Evolutionary conservation across 169 alveolate genomes (phyloP).

Genomic region (Plasmodium berghei): DNA sequence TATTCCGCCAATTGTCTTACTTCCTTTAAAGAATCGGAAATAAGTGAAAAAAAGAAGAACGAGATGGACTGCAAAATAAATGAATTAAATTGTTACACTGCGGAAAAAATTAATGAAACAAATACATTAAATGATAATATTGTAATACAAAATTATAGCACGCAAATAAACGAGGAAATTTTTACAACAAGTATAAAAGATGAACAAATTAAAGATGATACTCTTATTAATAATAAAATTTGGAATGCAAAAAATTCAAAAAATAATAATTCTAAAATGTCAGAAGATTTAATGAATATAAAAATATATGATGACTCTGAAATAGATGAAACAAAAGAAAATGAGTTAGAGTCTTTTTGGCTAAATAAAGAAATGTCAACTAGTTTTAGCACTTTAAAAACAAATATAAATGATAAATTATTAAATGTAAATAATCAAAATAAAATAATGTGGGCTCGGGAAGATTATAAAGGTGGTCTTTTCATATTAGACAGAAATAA

Average conservation of each 20-base stretch:
- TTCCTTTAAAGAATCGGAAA: too few species aligned
- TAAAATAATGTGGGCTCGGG: conserved; percentile 1
- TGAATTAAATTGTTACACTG: too few species aligned
- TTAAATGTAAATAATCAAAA: conserved; percentile 5
- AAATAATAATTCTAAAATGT: conserved; percentile 2
- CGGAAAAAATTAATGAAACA: too few species aligned
- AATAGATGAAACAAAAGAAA: conserved; percentile 54
- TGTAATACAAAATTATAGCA: not conserved
- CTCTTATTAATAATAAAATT: not conserved
- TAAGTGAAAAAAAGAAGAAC: not conserved
- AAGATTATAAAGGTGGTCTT: not conserved
- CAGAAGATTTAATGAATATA: conserved; percentile 41
- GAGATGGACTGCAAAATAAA: not conserved
- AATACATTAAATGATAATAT: not conserved
- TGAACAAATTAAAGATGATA: not conserved
- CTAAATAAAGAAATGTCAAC: conserved; percentile 58
- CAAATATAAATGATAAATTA: conserved; percentile 1
- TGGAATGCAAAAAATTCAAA: not conserved
- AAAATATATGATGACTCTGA: conserved; percentile 74
- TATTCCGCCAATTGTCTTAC: too few species aligned
- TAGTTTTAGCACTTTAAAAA: conserved; percentile 3
- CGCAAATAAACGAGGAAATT: not conserved
- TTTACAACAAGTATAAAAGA: not conserved
- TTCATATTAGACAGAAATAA: not conserved
- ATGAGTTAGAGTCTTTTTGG: conserved; percentile 50